These are phyloP conservation scores for Mortierella sp. DNA, from an alignment of 371 early-diverging fungal genomes.

Conservation along the genomic window DNA sequence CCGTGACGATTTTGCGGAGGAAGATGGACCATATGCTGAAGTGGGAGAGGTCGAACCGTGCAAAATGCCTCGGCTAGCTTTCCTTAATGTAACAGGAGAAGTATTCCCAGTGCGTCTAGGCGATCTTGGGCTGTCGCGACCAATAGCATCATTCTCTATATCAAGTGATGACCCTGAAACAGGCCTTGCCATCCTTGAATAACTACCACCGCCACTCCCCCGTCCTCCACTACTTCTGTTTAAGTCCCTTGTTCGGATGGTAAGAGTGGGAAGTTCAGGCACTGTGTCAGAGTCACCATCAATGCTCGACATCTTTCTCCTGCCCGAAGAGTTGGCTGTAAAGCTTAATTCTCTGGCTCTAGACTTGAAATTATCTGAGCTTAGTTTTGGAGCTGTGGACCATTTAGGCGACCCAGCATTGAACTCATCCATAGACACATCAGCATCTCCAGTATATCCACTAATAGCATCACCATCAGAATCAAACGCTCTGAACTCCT, in stretches of 20 bases:
- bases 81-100: constrained; percentile 22
- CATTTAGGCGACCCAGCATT: constrained; percentile 14
- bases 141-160: constrained; percentile 16
- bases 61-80: constrained; percentile 18
- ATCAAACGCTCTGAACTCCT: constrained; percentile 37
- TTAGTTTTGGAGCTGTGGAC: neutral
- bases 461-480: constrained; percentile 48
- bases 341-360: constrained; percentile 13
- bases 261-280: constrained; percentile 39
- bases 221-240: constrained; percentile 25
- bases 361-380: neutral
- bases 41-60: neutral
- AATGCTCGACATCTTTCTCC: constrained; percentile 35
- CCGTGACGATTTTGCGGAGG: neutral
- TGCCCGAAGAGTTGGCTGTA: neutral
- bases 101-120: constrained; percentile 20
- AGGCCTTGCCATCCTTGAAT: constrained; percentile 7
- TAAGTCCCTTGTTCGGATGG: constrained; percentile 46
- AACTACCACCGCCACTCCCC: neutral
- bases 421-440: constrained; percentile 46
- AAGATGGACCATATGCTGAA: constrained; percentile 6
- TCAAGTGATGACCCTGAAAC: constrained; percentile 20
- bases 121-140: constrained; percentile 30
- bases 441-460: constrained; percentile 51
- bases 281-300: constrained; percentile 54